Evolutionary conservation across 2,329 filamentous ascomycete genomes (phyloP).

Genomic region (Rutstroemia sp.): DNA sequence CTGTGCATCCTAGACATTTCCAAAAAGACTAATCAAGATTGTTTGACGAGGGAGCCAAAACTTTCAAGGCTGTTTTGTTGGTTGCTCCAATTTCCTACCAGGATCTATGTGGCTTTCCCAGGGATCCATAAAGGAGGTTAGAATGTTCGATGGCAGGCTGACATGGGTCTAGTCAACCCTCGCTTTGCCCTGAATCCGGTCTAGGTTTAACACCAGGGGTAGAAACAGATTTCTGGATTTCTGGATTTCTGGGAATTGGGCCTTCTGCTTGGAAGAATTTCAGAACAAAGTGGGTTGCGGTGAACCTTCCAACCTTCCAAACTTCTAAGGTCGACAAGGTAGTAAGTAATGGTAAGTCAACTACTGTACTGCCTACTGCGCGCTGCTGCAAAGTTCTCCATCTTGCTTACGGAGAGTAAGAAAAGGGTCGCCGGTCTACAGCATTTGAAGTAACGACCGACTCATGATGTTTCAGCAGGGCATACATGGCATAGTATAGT

Average conservation of each 20-base stretch:
- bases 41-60: not conserved
- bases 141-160: slow-evolving; percentile 3
- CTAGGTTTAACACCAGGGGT: slow-evolving; percentile 6
- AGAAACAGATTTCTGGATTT: slow-evolving; percentile 15
- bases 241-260: not conserved
- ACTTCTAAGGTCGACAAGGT: not conserved
- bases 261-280: slow-evolving; percentile 3
- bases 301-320: slow-evolving; percentile 3
- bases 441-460: slow-evolving; percentile 2
- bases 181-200: slow-evolving; percentile 5
- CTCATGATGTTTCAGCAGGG: slow-evolving; percentile 14
- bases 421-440: not conserved
- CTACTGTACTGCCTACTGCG: not conserved
- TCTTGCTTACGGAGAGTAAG: not conserved
- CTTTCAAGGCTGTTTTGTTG: not conserved
- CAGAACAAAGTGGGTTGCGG: slow-evolving; percentile 8
- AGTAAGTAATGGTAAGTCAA: no score
- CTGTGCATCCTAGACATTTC: not conserved
- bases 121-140: not conserved
- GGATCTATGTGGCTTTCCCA: not conserved
- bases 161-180: not conserved
- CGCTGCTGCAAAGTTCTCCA: not conserved
- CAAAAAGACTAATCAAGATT: not conserved
- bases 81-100: not conserved
- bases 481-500: slow-evolving; percentile 1